These are phyloP conservation scores for Keithomyces neogunnii DNA, from an alignment of 2,329 filamentous ascomycete species.

Conservation along the genomic window DNA sequence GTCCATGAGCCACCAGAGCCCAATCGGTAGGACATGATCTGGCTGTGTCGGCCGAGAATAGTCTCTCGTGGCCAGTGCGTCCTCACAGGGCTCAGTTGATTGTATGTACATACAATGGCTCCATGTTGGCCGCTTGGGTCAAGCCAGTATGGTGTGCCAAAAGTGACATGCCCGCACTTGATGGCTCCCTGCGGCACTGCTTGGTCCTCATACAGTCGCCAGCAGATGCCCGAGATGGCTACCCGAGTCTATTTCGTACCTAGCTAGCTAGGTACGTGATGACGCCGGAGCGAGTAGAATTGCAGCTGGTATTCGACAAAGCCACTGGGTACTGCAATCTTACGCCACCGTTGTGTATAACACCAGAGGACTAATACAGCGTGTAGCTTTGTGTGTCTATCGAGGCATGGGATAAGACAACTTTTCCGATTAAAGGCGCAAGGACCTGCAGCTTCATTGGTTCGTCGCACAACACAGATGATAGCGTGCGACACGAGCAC, in stretches of 20 bases:
- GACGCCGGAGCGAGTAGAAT: not conserved
- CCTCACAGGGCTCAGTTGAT: not conserved
- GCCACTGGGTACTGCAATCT: not conserved
- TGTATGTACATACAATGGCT: not conserved
- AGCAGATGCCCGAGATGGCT: not conserved
- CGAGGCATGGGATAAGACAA: not conserved
- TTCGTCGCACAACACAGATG: not conserved
- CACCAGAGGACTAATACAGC: not conserved
- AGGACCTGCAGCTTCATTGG: constrained; percentile 2
- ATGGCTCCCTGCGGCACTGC: not conserved
- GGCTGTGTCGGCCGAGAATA: not conserved
- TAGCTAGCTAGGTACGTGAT: not conserved
- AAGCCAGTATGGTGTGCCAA: not conserved
- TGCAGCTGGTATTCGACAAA: not conserved
- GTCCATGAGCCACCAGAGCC: not conserved
- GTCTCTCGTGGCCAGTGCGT: not conserved
- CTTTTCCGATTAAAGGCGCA: not conserved
- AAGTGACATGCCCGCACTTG: not conserved
- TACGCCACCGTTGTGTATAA: not conserved
- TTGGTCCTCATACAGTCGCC: not conserved
- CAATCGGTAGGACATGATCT: not conserved
- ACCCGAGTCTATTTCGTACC: not conserved
- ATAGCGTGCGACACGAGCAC: not conserved
- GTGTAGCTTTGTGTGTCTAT: not conserved
- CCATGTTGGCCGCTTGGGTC: not conserved